These are phyloP conservation scores for Penicillium paradoxum DNA, from an alignment of 495 filamentous ascomycete genomes.

Conservation along the genomic window DNA sequence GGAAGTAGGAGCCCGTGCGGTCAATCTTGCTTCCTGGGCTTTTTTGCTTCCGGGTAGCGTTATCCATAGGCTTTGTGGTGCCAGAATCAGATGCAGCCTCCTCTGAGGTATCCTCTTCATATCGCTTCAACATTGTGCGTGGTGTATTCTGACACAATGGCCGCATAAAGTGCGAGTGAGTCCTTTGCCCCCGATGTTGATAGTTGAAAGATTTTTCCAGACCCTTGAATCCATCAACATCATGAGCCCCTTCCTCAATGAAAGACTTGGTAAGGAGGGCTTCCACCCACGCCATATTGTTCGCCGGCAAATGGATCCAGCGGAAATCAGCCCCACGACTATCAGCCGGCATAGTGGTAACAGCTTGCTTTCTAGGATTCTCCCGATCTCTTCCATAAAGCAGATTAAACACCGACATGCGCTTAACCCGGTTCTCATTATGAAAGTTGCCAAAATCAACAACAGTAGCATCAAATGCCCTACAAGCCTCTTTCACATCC, in stretches of 20 bases:
- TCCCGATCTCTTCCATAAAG: conserved; percentile 57
- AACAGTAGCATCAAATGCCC: conserved; percentile 61
- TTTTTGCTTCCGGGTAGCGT: conserved; percentile 25
- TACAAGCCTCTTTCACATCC: conserved; percentile 52
- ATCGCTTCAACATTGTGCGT: conserved; percentile 32
- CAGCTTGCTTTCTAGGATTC: conserved; percentile 45
- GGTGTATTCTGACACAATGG: conserved; percentile 57
- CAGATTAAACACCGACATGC: conserved; percentile 53
- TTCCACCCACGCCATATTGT: conserved; percentile 57
- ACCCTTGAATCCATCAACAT: conserved; percentile 65
- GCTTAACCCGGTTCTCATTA: conserved; percentile 55
- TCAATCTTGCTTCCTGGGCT: conserved; percentile 24
- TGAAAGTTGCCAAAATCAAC: conserved; percentile 66
- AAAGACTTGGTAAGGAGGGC: conserved; percentile 61
- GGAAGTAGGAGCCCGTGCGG: conserved; percentile 27
- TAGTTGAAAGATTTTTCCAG: conserved; percentile 60
- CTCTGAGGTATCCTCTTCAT: conserved; percentile 37
- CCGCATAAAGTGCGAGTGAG: conserved; percentile 65
- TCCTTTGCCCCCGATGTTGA: conserved; percentile 56
- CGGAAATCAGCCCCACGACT: conserved; percentile 54
- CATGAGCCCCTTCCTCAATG: conserved; percentile 59
- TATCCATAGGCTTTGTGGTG: conserved; percentile 7
- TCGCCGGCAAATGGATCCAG: conserved; percentile 68
- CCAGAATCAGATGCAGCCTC: conserved; percentile 22
- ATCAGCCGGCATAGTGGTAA: conserved; percentile 51